Base-by-base conservation (phyloP, 345 rosid genomes). In the Corymbia maculata region DNA sequence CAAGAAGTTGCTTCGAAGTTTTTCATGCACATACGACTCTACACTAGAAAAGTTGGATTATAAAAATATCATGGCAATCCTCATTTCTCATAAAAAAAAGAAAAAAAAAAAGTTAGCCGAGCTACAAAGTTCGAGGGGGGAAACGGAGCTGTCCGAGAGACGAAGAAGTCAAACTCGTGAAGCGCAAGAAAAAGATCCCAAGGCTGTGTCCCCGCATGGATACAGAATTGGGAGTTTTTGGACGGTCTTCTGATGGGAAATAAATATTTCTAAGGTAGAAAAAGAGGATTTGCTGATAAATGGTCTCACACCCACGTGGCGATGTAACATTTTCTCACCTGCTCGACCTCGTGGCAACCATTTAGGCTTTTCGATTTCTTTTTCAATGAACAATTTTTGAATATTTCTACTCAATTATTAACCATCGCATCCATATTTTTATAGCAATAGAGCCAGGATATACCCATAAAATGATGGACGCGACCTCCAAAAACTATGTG, bases 91-190 rank as follows among this genome's bases (percentile, higher is more conserved):
- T 3, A 9, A 75, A 36, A 36, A 42, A 57, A 51, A 51, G 13
- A 13, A 13, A 51, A 16, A 51, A 51, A 6, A 64, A n/a, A 36
- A 75, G 82, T 75, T 19, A 3, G 82, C 49, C 82, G 82, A 75
- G 82, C 82, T 19, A 36, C 26, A 36, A 19, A 36, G 45, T 51
- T 85, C 28, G 5, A 85, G 26, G 53, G 26, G 53, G 61, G 61
- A 52, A 28, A 51, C 64, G 28, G 28, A 52, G 61, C 28, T 85
- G 55, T 30, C 28, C 24, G 4, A 26, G 87, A 84, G 59, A 86
- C 55, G n/a, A 57, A n/a, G 2, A 87, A 88, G 90, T 89, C 92
- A 89, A 87, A 88, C 68, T 66, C 87, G 91, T 89, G 66, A 87
- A 87, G 89, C 88, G 51, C 26, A 68, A 85, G 85, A 70, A 88